Conservation (phyloP, 139 green algal species). For the Zygnema circumcarinatum region DNA sequence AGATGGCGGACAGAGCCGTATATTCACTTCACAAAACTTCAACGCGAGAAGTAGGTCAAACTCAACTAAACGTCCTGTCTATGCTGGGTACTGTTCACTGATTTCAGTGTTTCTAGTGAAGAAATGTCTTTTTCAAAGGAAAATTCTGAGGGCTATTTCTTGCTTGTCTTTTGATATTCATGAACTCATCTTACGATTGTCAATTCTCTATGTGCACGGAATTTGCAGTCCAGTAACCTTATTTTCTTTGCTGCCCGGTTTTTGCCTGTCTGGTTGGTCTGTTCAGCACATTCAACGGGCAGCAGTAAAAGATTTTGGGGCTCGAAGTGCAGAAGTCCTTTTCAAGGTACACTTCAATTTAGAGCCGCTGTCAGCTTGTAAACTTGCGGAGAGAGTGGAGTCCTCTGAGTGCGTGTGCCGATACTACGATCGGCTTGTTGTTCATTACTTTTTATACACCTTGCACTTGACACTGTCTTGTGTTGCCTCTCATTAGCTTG, state of each 20-base stretch:
- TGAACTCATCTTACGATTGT: too few species aligned
- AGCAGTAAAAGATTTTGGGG: conserved; percentile 69
- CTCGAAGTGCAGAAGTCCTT: conserved; percentile 78
- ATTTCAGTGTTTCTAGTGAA: too few species aligned
- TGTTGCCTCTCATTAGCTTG: not conserved
- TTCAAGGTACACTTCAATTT: conserved; percentile 46
- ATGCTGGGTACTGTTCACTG: too few species aligned
- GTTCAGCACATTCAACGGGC: conserved; percentile 75
- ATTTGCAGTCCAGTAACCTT: too few species aligned
- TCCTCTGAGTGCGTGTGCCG: not conserved
- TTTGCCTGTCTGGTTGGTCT: too few species aligned
- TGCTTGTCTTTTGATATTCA: too few species aligned
- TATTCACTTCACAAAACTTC: conserved; percentile 93
- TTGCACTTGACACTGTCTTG: not conserved
- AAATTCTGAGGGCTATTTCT: too few species aligned
- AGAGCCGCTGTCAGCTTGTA: not conserved
- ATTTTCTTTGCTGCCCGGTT: too few species aligned
- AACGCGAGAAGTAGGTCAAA: conserved; percentile 72
- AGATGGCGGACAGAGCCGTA: conserved; percentile 63
- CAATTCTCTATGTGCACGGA: too few species aligned
- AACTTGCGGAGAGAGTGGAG: not conserved
- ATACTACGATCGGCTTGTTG: not conserved
- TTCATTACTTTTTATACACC: not conserved
- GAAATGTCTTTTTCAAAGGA: too few species aligned
- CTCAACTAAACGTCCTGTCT: too few species aligned